Percentiles rank a stretch among this genome's conserved stretches.
These are phyloP conservation scores for Micromonas commoda DNA, from an alignment of 139 green algal species.

Conservation along the genomic window DNA sequence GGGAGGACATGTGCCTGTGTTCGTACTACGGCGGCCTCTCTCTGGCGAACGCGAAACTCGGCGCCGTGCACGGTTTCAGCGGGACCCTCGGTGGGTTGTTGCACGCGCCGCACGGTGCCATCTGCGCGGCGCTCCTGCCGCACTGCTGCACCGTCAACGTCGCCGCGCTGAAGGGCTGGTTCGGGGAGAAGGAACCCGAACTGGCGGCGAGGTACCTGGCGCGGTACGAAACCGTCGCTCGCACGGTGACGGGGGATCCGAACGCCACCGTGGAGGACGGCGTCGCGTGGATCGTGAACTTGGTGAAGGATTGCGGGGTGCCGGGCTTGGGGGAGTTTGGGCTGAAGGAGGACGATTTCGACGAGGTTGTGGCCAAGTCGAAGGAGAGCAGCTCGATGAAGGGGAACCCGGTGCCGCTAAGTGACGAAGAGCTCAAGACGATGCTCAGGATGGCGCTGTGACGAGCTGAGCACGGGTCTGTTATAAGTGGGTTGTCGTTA, in stretches of 20 bases:
- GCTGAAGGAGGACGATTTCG: slow-evolving; percentile 21
- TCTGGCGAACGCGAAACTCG: slow-evolving; percentile 32
- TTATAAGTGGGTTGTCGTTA: no score
- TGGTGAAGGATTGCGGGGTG: slow-evolving; percentile 20
- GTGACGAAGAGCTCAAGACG: neutral
- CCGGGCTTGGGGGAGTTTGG: slow-evolving; percentile 21
- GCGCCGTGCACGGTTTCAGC: slow-evolving; percentile 31
- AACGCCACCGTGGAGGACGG: slow-evolving; percentile 19
- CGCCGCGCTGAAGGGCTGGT: neutral
- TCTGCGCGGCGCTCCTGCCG: slow-evolving; percentile 28
- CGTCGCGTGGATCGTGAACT: slow-evolving; percentile 13
- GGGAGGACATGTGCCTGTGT: slow-evolving; percentile 31
- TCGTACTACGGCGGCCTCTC: slow-evolving; percentile 24
- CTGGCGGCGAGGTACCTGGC: neutral
- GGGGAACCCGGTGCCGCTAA: slow-evolving; percentile 31
- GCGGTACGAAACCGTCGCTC: slow-evolving; percentile 22
- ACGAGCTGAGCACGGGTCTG: no score
- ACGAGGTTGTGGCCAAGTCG: neutral
- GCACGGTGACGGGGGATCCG: neutral
- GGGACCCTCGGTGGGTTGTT: slow-evolving; percentile 27
- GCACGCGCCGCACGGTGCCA: slow-evolving; percentile 29
- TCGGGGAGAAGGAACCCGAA: slow-evolving; percentile 4
- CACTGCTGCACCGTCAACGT: slow-evolving; percentile 22
- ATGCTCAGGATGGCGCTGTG: slow-evolving; percentile 21
- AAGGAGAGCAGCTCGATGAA: slow-evolving; percentile 26